Base-by-base conservation (phyloP, 1,139 yeast species). In the Magnusiomyces paraingens region DNA sequence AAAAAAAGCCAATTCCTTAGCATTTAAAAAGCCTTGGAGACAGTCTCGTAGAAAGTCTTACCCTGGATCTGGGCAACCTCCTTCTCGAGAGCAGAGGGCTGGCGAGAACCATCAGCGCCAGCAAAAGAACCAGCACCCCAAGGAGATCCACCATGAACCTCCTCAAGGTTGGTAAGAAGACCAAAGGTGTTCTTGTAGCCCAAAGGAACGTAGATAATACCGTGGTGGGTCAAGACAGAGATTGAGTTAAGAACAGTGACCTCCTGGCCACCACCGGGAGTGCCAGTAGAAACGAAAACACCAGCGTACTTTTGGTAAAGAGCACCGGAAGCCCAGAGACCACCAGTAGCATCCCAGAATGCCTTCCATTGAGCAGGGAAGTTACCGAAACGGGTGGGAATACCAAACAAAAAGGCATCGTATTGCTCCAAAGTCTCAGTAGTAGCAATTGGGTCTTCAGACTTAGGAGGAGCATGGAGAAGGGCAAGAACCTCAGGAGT, bases 101-200 rank as follows among this genome's bases (percentile, higher is more conserved):
- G 73, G 77, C 91, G 81, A 21, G 87, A 81, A 64, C 93, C 93
- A 63, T 84, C 89, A 54, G 76, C 75, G 64, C 82, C 87, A 42
- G 93, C 87, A 61, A 77, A 75, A 56, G 86, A 73, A 67, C 91
- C 91, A 52, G 93, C 87, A 73, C 93, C 93, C 86, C 89, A 85
- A 56, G 93, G 78, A 52, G 89, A 82, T 61, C 84, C 84, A 70
- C 93, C 93, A 67, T 83, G 90, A 55, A 80, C 77, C 72, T 83
- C 87, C 22, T 74, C 76, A 57, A 84, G 66, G 70, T 77, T 76
- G 55, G 85, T 70, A 61, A 83, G 69, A 61, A 77, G 77, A 44
- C 76, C 75, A 71, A 82, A 82, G 38, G 77, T 76, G 60, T 78
- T 71, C 61, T 80, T 81, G 74, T 80, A 84, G 67, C 93, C 93